A percentile compares a stretch with the other conserved stretches of the same genome.
Conservation (phyloP, 2,329 filamentous ascomycete species). For the Fusarium sp. region DNA sequence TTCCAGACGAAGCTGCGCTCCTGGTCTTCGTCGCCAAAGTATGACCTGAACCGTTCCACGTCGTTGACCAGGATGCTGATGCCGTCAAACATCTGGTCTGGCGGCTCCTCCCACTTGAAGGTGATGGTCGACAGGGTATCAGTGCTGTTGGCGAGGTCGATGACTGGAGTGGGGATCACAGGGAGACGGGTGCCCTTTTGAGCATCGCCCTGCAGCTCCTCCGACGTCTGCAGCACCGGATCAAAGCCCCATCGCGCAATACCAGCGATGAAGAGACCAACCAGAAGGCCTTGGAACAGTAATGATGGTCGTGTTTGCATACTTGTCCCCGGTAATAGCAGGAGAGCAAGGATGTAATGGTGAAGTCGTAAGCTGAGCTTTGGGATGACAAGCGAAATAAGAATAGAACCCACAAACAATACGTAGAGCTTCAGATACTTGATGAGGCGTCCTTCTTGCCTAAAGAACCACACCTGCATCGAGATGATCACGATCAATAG, state of each 20-base stretch:
- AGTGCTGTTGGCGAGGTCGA: conserved; percentile 56
- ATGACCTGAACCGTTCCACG: conserved; percentile 82
- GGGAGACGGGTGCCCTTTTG: conserved; percentile 73
- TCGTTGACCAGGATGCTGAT: conserved; percentile 87
- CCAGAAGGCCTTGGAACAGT: conserved; percentile 87
- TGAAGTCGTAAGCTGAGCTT: conserved; percentile 88
- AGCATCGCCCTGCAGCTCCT: conserved; percentile 76
- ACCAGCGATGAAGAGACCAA: conserved; percentile 92
- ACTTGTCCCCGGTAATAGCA: conserved; percentile 88
- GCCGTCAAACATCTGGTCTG: conserved; percentile 72
- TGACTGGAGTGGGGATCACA: conserved; percentile 60
- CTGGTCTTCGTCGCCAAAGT: conserved; percentile 68
- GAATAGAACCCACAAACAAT: conserved; percentile 73
- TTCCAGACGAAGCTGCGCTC: conserved; percentile 69
- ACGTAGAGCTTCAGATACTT: conserved; percentile 83
- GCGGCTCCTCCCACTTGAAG: conserved; percentile 65
- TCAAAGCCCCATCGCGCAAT: conserved; percentile 96
- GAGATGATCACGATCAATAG: conserved; percentile 75
- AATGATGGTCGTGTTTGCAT: conserved; percentile 89
- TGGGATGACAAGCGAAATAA: conserved; percentile 79
- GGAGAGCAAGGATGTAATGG: conserved; percentile 90
- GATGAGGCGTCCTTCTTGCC: conserved; percentile 83
- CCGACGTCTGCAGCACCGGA: conserved; percentile 85
- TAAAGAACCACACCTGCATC: conserved; percentile 87
- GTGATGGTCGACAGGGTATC: conserved; percentile 72